These are phyloP conservation scores for Beauveria sp. DNA, from an alignment of 2,329 filamentous ascomycete genomes.

Conservation along the genomic window DNA sequence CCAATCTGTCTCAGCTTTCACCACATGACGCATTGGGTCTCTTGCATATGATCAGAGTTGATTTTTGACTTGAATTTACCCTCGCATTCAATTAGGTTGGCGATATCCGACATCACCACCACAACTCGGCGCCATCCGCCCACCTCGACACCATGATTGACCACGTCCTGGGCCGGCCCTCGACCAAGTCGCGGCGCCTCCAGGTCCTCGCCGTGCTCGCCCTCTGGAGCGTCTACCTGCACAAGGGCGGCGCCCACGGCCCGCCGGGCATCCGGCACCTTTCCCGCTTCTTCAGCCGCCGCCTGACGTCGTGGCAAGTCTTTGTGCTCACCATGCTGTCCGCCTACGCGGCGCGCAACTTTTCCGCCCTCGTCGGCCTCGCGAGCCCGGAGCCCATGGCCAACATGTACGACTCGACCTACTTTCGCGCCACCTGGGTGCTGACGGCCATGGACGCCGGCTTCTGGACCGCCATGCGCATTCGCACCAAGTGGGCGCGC, in stretches of 20 bases:
- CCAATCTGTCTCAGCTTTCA: neutral
- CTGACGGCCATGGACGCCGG: conserved; percentile 91
- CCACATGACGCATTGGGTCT: neutral
- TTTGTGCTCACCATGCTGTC: conserved; percentile 82
- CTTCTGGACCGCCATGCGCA: conserved; percentile 97
- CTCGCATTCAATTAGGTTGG: neutral
- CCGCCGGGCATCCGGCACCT: conserved; percentile 67
- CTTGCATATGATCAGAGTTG: neutral
- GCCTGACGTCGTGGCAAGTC: conserved; percentile 82
- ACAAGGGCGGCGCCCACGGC: conserved; percentile 77
- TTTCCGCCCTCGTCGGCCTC: conserved; percentile 83
- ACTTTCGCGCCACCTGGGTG: conserved; percentile 95
- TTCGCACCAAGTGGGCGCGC: conserved; percentile 68
- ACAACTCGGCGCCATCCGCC: neutral
- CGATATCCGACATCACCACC: neutral
- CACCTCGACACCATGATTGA: conserved; percentile 54
- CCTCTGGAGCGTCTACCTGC: conserved; percentile 82
- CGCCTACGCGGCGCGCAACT: conserved; percentile 86
- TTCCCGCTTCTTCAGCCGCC: conserved; percentile 61
- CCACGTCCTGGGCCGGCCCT: conserved; percentile 86
- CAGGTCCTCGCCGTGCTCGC: conserved; percentile 87
- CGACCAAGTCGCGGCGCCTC: conserved; percentile 81
- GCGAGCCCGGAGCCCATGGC: conserved; percentile 90
- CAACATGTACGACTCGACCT: conserved; percentile 86
- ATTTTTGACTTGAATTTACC: neutral